phyloP scores from a whole-genome alignment of 2,329 filamentous ascomycete species.

The Fusarium sp. region DNA sequence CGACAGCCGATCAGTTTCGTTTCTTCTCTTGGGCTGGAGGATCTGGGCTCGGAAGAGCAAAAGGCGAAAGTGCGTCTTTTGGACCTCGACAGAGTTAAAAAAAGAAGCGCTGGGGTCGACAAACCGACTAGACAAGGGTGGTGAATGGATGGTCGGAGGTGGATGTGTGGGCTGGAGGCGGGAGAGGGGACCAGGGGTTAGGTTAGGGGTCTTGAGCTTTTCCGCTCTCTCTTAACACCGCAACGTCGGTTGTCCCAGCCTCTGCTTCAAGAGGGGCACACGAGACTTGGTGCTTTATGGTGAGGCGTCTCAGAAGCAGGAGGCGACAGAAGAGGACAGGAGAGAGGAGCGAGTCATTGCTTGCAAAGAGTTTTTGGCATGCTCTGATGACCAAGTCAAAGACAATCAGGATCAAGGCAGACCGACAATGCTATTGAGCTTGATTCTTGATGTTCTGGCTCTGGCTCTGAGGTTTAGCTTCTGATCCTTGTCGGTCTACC shows the following conservation, averaged over 20 bases:
- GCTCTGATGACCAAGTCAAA: not conserved
- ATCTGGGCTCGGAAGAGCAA: not conserved
- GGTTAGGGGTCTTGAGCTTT: constrained; percentile 17
- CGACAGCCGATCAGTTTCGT: not conserved
- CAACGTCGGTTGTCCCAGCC: constrained; percentile 33
- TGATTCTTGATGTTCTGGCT: constrained; percentile 14
- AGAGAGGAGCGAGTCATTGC: not conserved
- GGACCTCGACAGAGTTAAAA: constrained; percentile 20
- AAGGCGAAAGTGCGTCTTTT: not conserved
- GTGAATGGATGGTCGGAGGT: constrained; percentile 1
- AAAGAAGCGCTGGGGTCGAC: constrained; percentile 17
- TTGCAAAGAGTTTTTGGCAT: not conserved
- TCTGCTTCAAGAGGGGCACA: constrained; percentile 31
- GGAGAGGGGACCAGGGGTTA: constrained; percentile 13
- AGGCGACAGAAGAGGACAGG: not conserved
- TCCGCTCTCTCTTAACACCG: constrained; percentile 19
- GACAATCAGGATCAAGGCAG: not conserved
- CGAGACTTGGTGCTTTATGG: not conserved
- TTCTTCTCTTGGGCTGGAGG: not conserved
- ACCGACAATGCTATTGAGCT: constrained; percentile 17
- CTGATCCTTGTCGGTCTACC: constrained; percentile 20
- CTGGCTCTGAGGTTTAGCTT: not conserved
- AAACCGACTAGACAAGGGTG: not conserved
- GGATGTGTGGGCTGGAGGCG: constrained; percentile 20
- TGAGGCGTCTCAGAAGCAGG: constrained; percentile 24